Conservation (phyloP, 495 filamentous ascomycete species). For the Podospora didyma region DNA sequence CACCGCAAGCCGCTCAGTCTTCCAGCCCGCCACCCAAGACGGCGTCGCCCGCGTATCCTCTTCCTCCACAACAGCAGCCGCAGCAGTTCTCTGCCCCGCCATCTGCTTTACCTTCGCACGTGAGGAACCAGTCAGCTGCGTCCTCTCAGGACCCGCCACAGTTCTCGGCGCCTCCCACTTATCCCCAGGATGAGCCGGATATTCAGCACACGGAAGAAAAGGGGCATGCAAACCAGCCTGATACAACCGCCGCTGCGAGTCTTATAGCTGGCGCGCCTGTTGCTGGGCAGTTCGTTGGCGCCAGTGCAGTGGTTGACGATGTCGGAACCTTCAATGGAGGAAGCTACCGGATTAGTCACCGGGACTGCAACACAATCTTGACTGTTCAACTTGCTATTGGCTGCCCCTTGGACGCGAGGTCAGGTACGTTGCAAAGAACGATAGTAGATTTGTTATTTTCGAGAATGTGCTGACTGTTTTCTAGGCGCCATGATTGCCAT, state of each 20-base stretch:
- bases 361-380: conserved; percentile 83
- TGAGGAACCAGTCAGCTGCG: conserved; percentile 18
- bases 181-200: conserved; percentile 28
- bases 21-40: conserved; percentile 24
- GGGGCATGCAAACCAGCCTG: conserved; percentile 19
- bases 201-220: conserved; percentile 36
- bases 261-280: conserved; percentile 29
- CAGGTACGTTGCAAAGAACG: conserved; percentile 49
- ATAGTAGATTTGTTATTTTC: background rate
- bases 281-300: conserved; percentile 55
- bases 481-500: conserved; percentile 89
- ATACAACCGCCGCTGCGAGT: conserved; percentile 24
- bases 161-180: conserved; percentile 35
- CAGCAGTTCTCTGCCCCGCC: conserved; percentile 32
- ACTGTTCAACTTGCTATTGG: conserved; percentile 88
- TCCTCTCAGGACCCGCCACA: conserved; percentile 32
- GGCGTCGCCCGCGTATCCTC: conserved; percentile 28
- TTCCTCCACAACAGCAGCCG: conserved; percentile 34
- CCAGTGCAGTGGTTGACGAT: conserved; percentile 63
- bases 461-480: background rate
- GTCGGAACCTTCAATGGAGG: conserved; percentile 95
- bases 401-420: conserved; percentile 76
- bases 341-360: conserved; percentile 86
- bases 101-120: conserved; percentile 26
- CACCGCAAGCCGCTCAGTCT: conserved; percentile 17